Evolutionary conservation across 1,139 yeast species (phyloP), one percentile per base, ranked within the genome.

Genomic region (Blastobotrys petasosporus): DNA sequence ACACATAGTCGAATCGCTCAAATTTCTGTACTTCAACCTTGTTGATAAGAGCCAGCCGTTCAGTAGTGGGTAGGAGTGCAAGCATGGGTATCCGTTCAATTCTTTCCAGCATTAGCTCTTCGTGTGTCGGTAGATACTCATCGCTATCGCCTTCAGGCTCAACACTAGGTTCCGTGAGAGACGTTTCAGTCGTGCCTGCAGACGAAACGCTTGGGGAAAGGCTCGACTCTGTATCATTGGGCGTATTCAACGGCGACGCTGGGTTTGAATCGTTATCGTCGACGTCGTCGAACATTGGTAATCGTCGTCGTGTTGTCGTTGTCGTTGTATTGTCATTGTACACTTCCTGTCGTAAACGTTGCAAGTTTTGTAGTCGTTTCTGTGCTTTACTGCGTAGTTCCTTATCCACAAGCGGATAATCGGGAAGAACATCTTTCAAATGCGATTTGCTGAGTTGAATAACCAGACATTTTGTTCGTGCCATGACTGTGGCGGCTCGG

Each of bases 401-500:
- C 51, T 84, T 67, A 59, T 83, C 92, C 11, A 46, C 37, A 3
- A 42, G 39, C 17, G 49, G 49, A 25, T 46, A 46, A 32, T 46
- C 43, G 3, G 49, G 43, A 13, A 46, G 32, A 28, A 46, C 34
- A 2, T 8, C 11, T 53, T 77, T 75, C 44, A 84, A 70, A 11
- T 80, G 75, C 47, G 80, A 85, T 8, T 80, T 75, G 1, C 86
- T 81, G 38, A 84, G 68, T 0, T 82, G 83, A 1, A 86, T 88
- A 5, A 82, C 67, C 45, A 83, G 65, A 1, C 84, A 85, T 52
- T 73, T 76, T 0, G 85, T 75, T 50, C 80, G 69, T 1, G 92
- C 84, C n/a, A 82, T 77, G 12, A 83, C 88, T 1, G 88, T 81
- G 0, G 92, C 92, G 0, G 90, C 82, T 53, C 92, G 67, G 9